Percentiles rank a stretch among this genome's conserved stretches.
Conservation (phyloP, 345 rosid species). For the Alliaria petiolata region DNA sequence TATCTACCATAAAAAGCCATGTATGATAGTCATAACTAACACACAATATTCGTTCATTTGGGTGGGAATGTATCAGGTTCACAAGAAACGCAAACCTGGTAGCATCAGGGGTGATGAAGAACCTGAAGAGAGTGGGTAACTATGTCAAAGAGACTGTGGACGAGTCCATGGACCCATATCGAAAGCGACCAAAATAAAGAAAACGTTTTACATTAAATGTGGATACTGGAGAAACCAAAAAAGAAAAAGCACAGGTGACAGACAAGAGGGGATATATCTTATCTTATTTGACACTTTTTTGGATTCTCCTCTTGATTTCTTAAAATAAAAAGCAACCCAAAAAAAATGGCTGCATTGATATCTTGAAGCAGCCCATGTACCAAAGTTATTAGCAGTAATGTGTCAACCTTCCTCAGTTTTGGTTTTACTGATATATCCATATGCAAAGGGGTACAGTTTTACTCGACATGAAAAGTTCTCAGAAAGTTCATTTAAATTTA, state of each 20-base stretch:
- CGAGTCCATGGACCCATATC: slow-evolving; percentile 44
- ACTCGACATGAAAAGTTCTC: neutral
- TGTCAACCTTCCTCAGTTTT: slow-evolving; percentile 3
- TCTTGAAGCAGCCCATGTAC: neutral
- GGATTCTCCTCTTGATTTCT: neutral
- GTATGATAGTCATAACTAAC: slow-evolving; percentile 1
- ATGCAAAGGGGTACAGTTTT: neutral
- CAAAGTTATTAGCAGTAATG: slow-evolving; percentile 3
- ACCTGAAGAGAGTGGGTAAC: slow-evolving; percentile 54
- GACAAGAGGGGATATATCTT: neutral
- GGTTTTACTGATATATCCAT: neutral
- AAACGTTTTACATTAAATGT: neutral
- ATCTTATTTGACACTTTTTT: slow-evolving; percentile 2
- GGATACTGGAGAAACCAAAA: neutral
- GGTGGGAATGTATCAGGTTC: slow-evolving; percentile 39
- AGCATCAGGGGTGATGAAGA: slow-evolving; percentile 57
- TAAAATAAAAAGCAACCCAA: neutral
- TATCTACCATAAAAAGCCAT: neutral
- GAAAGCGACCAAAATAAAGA: slow-evolving; percentile 53
- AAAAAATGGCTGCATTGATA: slow-evolving; percentile 4
- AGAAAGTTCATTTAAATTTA: neutral
- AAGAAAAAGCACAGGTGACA: slow-evolving; percentile 4
- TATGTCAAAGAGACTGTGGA: slow-evolving; percentile 51
- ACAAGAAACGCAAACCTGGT: slow-evolving; percentile 59
- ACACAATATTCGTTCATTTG: neutral